Conservation (phyloP, 495 filamentous ascomycete genomes). For the Glarea lozoyensis region DNA sequence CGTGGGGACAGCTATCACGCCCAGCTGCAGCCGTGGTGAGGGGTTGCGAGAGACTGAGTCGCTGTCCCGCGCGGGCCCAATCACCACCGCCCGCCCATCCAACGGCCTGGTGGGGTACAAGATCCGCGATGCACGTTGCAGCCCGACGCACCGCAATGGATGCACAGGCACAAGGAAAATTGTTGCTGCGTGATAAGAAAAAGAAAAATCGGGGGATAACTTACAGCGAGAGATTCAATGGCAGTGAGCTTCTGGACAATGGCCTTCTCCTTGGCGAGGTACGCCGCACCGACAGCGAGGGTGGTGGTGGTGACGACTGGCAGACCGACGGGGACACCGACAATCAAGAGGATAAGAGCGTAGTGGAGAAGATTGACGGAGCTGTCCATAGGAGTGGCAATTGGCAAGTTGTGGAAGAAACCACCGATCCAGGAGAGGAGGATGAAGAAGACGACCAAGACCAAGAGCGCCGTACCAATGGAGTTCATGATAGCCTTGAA, state of each 20-base stretch:
- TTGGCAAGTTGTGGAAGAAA: constrained; percentile 62
- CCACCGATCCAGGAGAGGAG: constrained; percentile 65
- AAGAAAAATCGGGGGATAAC: constrained; percentile 1
- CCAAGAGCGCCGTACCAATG: constrained; percentile 57
- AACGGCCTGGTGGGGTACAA: too few species aligned
- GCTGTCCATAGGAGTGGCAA: constrained; percentile 52
- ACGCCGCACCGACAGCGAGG: constrained; percentile 65
- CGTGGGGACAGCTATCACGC: too few species aligned
- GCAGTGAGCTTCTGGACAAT: constrained; percentile 71
- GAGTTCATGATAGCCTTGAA: constrained; percentile 81
- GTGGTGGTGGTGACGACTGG: constrained; percentile 69
- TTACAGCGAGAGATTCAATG: constrained; percentile 59
- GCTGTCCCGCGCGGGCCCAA: too few species aligned
- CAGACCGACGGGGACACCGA: constrained; percentile 70
- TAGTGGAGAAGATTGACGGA: constrained; percentile 52
- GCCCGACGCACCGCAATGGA: too few species aligned
- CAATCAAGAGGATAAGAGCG: constrained; percentile 58
- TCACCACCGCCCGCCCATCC: too few species aligned
- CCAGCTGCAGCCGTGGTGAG: too few species aligned
- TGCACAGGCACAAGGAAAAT: too few species aligned
- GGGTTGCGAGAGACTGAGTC: too few species aligned
- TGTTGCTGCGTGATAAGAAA: background rate
- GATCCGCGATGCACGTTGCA: too few species aligned
- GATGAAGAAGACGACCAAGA: constrained; percentile 67
- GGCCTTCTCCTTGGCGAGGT: constrained; percentile 65